A percentile compares a stretch with the other conserved stretches of the same genome.
phyloP scores from a whole-genome alignment of 2,329 filamentous ascomycete genomes.

The Cryphonectria naterciae region DNA sequence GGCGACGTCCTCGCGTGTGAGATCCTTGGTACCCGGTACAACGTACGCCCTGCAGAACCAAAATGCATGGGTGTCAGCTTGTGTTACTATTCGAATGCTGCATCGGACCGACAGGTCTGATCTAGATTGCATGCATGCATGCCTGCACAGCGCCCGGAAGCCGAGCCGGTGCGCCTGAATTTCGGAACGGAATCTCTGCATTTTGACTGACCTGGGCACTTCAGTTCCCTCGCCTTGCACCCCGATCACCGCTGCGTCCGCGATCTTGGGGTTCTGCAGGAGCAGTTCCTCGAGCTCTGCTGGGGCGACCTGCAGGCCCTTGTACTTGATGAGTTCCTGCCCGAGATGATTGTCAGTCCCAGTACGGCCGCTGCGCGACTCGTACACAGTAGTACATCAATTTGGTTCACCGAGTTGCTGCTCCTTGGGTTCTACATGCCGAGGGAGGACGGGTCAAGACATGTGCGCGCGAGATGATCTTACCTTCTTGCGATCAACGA shows the following conservation, averaged over 20 bases:
- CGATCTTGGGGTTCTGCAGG: constrained; percentile 45
- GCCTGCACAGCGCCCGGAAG: no score
- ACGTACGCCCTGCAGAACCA: constrained; percentile 31
- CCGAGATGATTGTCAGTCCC: not conserved
- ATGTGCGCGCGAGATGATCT: constrained; percentile 11
- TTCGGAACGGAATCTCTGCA: not conserved
- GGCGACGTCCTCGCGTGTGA: constrained; percentile 31
- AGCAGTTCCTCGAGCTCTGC: constrained; percentile 62
- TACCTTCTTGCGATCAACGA: constrained; percentile 78
- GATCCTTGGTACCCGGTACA: constrained; percentile 31
- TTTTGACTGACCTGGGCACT: constrained; percentile 55
- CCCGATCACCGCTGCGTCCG: constrained; percentile 66
- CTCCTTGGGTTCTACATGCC: not conserved
- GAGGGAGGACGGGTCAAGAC: not conserved
- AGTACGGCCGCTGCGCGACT: not conserved
- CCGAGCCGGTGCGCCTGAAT: not conserved
- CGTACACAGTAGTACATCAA: not conserved
- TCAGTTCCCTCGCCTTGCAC: constrained; percentile 51
- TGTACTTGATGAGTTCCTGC: constrained; percentile 62
- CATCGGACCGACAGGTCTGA: not conserved
- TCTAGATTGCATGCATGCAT: not conserved
- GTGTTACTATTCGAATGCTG: not conserved
- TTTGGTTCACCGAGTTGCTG: not conserved
- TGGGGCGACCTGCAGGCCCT: constrained; percentile 70
- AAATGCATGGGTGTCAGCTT: constrained; percentile 11